A percentile compares a stretch with the other conserved stretches of the same genome.
These are phyloP conservation scores for Arachnomyces sp. DNA, from an alignment of 2,329 filamentous ascomycete species.

Conservation along the genomic window DNA sequence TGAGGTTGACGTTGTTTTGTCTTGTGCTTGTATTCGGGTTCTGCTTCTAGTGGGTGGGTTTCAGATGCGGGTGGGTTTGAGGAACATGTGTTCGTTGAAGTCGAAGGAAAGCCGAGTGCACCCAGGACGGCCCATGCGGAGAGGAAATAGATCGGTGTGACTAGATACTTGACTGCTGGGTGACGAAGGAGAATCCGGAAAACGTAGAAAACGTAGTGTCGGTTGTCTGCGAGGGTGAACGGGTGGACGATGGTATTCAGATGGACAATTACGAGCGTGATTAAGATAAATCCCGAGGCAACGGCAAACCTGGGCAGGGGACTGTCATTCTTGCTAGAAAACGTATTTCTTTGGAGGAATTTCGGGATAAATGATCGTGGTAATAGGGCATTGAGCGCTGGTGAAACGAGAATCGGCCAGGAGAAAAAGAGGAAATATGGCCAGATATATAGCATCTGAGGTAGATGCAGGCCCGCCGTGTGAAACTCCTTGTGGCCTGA, in stretches of 20 bases:
- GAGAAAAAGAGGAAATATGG: conserved; percentile 87
- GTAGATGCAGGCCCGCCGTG: conserved; percentile 75
- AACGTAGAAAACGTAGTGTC: conserved; percentile 95
- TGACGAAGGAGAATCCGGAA: conserved; percentile 77
- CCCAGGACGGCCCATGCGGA: conserved; percentile 63
- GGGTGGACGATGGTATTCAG: conserved; percentile 93
- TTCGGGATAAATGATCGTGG: conserved; percentile 25
- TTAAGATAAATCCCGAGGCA: conserved; percentile 26
- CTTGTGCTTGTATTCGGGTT: conserved; percentile 12
- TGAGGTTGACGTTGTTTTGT: conserved; percentile 13
- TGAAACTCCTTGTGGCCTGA: conserved; percentile 91
- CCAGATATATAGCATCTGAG: conserved; percentile 95
- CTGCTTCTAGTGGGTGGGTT: conserved; percentile 6
- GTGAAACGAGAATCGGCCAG: conserved; percentile 62
- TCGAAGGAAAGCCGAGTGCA: conserved; percentile 45
- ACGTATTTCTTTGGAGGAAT: conserved; percentile 25
- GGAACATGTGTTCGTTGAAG: not conserved
- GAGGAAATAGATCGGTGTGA: conserved; percentile 62
- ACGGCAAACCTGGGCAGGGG: conserved; percentile 34
- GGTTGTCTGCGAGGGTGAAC: conserved; percentile 91
- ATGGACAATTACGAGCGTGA: conserved; percentile 51
- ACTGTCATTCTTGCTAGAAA: conserved; percentile 20
- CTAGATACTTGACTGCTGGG: conserved; percentile 56
- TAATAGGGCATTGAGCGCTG: conserved; percentile 37
- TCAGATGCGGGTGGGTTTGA: not conserved